Percentiles rank a stretch among this genome's conserved stretches.
phyloP scores from a whole-genome alignment of 257 asterid genomes.

The Echium plantagineum region DNA sequence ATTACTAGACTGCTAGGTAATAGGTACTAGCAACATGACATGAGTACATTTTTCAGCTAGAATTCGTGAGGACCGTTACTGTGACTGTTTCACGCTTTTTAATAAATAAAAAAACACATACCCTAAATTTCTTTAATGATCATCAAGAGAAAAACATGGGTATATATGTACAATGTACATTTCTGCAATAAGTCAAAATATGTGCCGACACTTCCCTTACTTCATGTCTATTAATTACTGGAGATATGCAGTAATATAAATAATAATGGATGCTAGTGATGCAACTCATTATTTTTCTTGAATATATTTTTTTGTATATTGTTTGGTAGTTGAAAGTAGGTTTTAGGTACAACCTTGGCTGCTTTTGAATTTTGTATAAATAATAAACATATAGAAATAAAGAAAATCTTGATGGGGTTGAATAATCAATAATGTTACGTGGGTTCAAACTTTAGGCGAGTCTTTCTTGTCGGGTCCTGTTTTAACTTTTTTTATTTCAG shows the following conservation, averaged over 20 bases:
- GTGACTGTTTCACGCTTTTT: too few species aligned
- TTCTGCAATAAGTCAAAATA: background rate
- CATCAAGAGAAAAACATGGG: too few species aligned
- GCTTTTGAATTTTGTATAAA: conserved; percentile 24
- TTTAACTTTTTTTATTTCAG: conserved; percentile 5
- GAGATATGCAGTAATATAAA: conserved; percentile 4
- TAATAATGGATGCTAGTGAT: too few species aligned
- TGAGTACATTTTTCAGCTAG: too few species aligned
- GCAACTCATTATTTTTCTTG: too few species aligned
- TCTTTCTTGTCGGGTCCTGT: conserved; percentile 31
- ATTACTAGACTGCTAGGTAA: too few species aligned
- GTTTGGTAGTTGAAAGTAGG: conserved; percentile 41
- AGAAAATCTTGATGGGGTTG: conserved; percentile 30
- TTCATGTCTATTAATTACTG: background rate
- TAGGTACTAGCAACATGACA: too few species aligned
- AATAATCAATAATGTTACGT: conserved; percentile 12
- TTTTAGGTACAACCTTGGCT: conserved; percentile 32
- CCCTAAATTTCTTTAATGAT: too few species aligned
- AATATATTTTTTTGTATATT: conserved; percentile 11
- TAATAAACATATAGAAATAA: conserved; percentile 9
- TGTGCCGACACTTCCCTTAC: conserved; percentile 1
- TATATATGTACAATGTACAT: too few species aligned
- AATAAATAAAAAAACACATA: too few species aligned
- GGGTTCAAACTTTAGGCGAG: conserved; percentile 24
- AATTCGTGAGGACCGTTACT: too few species aligned